Percentiles rank a stretch among this genome's conserved stretches.
Conservation (phyloP, 2,329 filamentous ascomycete genomes). For the Penicillium psychrosexuale region DNA sequence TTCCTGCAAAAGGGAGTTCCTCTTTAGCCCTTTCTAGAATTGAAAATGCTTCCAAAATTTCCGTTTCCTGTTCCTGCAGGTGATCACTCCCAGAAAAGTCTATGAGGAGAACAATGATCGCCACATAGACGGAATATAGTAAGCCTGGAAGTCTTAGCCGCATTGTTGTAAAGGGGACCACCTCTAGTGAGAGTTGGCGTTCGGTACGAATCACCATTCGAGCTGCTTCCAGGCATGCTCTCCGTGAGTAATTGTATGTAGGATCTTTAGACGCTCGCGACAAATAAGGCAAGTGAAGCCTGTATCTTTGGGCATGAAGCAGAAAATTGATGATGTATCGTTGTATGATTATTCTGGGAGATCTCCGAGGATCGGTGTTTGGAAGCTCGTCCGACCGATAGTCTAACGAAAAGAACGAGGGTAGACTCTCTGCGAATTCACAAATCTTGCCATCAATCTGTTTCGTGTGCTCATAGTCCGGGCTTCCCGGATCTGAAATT, state of each 20-base stretch:
- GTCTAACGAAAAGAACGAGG: slow-evolving; percentile 34
- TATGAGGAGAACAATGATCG: slow-evolving; percentile 39
- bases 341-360: slow-evolving; percentile 28
- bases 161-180: slow-evolving; percentile 19
- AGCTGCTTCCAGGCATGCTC: slow-evolving; percentile 36
- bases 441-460: slow-evolving; percentile 36
- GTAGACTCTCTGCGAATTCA: slow-evolving; percentile 28
- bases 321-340: slow-evolving; percentile 37
- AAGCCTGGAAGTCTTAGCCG: slow-evolving; percentile 30
- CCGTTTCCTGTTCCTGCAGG: slow-evolving; percentile 26
- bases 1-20: slow-evolving; percentile 29
- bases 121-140: slow-evolving; percentile 38
- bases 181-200: slow-evolving; percentile 18
- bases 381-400: slow-evolving; percentile 1
- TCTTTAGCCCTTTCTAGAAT: slow-evolving; percentile 34
- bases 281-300: slow-evolving; percentile 40
- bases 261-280: slow-evolving; percentile 28
- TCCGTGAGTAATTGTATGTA: slow-evolving; percentile 32
- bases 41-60: slow-evolving; percentile 33
- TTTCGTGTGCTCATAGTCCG: slow-evolving; percentile 31
- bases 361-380: slow-evolving; percentile 8
- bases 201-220: slow-evolving; percentile 32
- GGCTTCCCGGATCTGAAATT: slow-evolving; percentile 14
- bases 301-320: slow-evolving; percentile 36
- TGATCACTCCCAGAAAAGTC: slow-evolving; percentile 34